These are phyloP conservation scores for Aschersonia sp. DNA, from an alignment of 2,329 filamentous ascomycete genomes.

Conservation along the genomic window DNA sequence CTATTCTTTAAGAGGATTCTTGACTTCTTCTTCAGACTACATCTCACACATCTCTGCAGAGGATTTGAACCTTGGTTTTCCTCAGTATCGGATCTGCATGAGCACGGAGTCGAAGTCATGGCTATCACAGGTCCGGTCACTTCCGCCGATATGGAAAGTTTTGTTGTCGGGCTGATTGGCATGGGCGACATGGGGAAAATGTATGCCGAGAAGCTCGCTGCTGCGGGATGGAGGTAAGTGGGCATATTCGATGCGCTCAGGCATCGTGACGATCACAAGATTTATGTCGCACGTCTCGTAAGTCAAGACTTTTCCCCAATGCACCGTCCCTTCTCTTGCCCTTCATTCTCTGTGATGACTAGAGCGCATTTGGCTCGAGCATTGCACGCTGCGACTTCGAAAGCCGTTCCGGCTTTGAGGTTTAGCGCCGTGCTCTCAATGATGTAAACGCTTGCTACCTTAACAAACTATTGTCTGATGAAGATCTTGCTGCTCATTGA, in stretches of 20 bases:
- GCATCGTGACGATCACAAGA: no score
- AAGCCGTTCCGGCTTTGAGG: constrained; percentile 62
- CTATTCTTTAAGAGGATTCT: constrained; percentile 1
- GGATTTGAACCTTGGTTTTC: no score
- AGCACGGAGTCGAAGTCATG: constrained; percentile 15
- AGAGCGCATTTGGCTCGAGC: constrained; percentile 99
- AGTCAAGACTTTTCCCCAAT: not conserved
- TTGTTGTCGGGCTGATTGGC: constrained; percentile 84
- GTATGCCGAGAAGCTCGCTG: constrained; percentile 80
- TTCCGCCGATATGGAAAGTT: constrained; percentile 44
- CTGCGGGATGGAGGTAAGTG: constrained; percentile 85
- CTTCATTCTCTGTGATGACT: constrained; percentile 69
- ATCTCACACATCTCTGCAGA: no score
- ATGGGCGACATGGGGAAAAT: constrained; percentile 99
- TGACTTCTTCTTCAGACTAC: not conserved
- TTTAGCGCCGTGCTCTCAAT: constrained; percentile 57
- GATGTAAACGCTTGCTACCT: constrained; percentile 99
- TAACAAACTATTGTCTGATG: constrained; percentile 70
- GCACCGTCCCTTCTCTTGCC: constrained; percentile 3
- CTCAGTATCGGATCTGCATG: no score
- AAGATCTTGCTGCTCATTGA: constrained; percentile 1
- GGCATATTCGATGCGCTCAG: not conserved
- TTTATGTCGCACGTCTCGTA: not conserved
- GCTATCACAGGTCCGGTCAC: constrained; percentile 11
- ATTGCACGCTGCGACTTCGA: constrained; percentile 52